A percentile compares a stretch with the other conserved stretches of the same genome.
phyloP scores from a whole-genome alignment of 2,329 filamentous ascomycete species.

The Pyricularia sp. region DNA sequence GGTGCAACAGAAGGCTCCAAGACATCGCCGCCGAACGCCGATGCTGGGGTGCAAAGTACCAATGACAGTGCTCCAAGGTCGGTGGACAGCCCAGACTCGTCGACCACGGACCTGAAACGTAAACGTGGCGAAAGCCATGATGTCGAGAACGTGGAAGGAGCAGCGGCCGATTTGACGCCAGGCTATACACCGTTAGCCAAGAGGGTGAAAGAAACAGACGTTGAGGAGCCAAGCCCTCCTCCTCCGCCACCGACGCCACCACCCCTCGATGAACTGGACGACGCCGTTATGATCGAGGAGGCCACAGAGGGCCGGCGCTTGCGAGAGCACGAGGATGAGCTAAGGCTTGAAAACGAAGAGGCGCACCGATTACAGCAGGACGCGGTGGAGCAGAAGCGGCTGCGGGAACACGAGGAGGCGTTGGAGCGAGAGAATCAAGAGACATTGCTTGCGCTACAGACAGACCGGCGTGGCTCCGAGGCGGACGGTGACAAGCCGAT shows the following conservation, averaged over 20 bases:
- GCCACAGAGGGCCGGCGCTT: conserved; percentile 31
- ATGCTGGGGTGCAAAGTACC: not conserved
- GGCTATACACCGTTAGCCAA: conserved; percentile 44
- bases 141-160: conserved; percentile 15
- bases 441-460: conserved; percentile 17
- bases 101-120: conserved; percentile 43
- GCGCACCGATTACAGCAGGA: conserved; percentile 38
- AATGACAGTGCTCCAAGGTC: not conserved
- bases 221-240: conserved; percentile 20
- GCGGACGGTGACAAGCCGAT: not conserved
- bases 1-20: not conserved
- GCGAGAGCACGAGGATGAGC: conserved; percentile 35
- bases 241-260: conserved; percentile 34
- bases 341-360: conserved; percentile 41
- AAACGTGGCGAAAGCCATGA: conserved; percentile 41
- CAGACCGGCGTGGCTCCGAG: not conserved
- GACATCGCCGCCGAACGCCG: not conserved
- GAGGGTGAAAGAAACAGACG: conserved; percentile 29
- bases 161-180: conserved; percentile 33
- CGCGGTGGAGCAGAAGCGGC: conserved; percentile 16
- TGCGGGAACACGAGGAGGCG: conserved; percentile 18
- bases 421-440: conserved; percentile 24
- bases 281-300: conserved; percentile 17
- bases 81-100: conserved; percentile 12
- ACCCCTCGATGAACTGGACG: conserved; percentile 20